Conservation (phyloP, 225 moss, liverwort and hornwort genomes). For the Pseudoscleropodium purum region DNA sequence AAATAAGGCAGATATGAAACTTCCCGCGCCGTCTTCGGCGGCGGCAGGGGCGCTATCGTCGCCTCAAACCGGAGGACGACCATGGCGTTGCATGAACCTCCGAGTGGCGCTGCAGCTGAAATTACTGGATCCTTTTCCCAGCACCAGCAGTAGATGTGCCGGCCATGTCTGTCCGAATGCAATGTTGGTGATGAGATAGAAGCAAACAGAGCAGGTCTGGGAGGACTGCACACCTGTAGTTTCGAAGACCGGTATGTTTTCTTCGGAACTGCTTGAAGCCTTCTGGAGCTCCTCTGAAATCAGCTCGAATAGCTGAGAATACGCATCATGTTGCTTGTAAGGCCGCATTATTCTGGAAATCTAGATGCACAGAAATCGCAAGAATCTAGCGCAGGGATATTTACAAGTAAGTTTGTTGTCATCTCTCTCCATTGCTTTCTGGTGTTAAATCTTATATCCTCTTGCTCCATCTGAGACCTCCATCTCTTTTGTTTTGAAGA, state of each 20-base stretch:
- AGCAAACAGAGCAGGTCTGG: neutral
- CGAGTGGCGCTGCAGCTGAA: neutral
- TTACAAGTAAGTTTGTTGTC: neutral
- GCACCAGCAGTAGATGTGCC: neutral
- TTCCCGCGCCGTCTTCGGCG: neutral
- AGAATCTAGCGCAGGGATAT: neutral
- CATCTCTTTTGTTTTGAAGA: neutral
- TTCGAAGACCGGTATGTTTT: neutral
- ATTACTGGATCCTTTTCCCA: neutral
- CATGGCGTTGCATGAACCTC: neutral
- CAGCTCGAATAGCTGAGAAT: neutral
- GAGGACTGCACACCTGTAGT: neutral
- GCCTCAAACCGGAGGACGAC: neutral
- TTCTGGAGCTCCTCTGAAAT: neutral
- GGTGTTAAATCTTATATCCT: neutral
- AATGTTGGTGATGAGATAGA: neutral
- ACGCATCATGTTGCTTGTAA: neutral
- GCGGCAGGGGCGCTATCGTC: neutral
- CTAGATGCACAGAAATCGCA: neutral
- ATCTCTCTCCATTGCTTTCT: neutral
- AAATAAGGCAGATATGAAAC: neutral
- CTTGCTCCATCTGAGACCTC: neutral
- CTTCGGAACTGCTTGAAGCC: neutral
- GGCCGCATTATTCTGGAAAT: neutral
- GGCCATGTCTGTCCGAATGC: neutral